phyloP scores from a whole-genome alignment of 2,329 filamentous ascomycete species.

The Alternaria solani region DNA sequence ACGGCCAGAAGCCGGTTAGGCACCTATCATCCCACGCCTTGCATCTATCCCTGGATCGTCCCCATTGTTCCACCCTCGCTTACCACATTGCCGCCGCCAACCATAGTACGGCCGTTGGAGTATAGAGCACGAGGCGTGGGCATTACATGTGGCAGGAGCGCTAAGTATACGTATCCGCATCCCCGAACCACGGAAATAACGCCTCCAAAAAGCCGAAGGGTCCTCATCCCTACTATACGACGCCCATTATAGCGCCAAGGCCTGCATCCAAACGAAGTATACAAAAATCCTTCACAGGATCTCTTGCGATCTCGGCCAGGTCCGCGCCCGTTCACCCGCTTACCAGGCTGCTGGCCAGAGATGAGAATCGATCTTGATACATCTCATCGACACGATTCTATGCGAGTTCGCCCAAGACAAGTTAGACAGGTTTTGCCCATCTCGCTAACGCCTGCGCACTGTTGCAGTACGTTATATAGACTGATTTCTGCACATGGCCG shows the following conservation, averaged over 20 bases:
- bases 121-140: neutral
- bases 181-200: neutral
- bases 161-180: neutral
- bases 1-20: neutral
- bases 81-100: neutral
- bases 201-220: neutral
- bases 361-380: slow-evolving; percentile 4
- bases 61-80: neutral
- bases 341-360: slow-evolving; percentile 11
- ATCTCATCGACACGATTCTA: neutral
- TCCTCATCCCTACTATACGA: neutral
- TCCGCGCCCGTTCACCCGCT: neutral
- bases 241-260: neutral
- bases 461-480: neutral
- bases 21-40: neutral
- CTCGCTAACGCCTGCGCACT: neutral
- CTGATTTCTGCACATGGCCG: slow-evolving; percentile 1
- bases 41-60: neutral
- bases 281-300: neutral
- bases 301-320: neutral
- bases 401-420: neutral
- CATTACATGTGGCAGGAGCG: neutral
- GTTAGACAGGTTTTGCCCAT: neutral
- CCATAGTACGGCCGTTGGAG: neutral
- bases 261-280: neutral